A percentile compares a stretch with the other conserved stretches of the same genome.
Conservation (phyloP, 2,329 filamentous ascomycete genomes). For the Claviceps pazoutovae region DNA sequence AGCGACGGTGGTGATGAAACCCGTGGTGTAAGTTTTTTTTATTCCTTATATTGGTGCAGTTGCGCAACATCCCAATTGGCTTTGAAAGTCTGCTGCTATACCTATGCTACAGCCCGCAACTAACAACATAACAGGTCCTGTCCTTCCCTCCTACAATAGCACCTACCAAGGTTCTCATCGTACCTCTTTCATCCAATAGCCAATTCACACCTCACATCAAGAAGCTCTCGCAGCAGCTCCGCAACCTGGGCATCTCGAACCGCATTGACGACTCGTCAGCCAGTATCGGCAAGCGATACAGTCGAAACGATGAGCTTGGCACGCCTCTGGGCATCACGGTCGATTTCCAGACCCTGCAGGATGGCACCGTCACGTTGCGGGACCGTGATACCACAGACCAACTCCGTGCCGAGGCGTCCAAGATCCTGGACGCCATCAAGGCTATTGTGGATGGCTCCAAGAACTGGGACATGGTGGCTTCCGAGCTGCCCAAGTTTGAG, state of each 20-base stretch:
- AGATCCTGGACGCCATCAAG: constrained; percentile 63
- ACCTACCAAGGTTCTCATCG: constrained; percentile 90
- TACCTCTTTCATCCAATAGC: constrained; percentile 70
- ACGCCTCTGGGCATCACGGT: constrained; percentile 89
- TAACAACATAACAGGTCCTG: constrained; percentile 27
- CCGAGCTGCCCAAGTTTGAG: constrained; percentile 72
- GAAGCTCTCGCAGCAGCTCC: constrained; percentile 61
- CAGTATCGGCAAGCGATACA: constrained; percentile 88
- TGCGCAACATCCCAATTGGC: background rate
- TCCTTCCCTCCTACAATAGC: constrained; percentile 53
- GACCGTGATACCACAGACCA: constrained; percentile 86
- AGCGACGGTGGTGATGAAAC: constrained; percentile 52
- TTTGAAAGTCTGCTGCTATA: background rate
- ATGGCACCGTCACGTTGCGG: constrained; percentile 72
- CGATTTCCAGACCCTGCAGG: constrained; percentile 88
- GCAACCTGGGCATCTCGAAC: constrained; percentile 64
- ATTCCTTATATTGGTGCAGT: background rate
- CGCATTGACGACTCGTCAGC: constrained; percentile 82
- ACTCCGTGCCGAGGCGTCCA: constrained; percentile 69
- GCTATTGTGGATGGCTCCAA: constrained; percentile 35
- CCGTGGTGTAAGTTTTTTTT: constrained; percentile 55
- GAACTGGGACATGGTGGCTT: constrained; percentile 54
- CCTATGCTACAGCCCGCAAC: constrained; percentile 6
- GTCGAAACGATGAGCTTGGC: constrained; percentile 88
- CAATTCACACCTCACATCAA: constrained; percentile 68